phyloP scores from a whole-genome alignment of 306 rosid genomes.

The Cucurbita maxima region DNA sequence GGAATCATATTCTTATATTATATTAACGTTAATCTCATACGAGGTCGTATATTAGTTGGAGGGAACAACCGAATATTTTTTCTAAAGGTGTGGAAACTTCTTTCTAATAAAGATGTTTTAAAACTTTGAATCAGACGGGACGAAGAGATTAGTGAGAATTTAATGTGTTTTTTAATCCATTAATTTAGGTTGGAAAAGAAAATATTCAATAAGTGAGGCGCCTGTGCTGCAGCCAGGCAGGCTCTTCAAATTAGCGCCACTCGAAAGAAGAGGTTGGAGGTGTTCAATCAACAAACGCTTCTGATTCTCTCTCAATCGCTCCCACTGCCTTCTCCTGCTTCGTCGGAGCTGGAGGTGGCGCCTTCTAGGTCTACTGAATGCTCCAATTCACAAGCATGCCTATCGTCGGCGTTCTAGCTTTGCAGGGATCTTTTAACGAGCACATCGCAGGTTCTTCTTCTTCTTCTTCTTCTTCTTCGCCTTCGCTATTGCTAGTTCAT shows the following conservation, averaged over 20 bases:
- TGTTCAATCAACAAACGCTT: neutral
- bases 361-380: neutral
- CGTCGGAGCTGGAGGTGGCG: neutral
- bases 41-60: too few species aligned
- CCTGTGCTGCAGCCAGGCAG: neutral
- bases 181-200: too few species aligned
- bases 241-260: neutral
- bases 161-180: too few species aligned
- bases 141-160: too few species aligned
- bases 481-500: neutral
- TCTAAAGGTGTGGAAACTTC: too few species aligned
- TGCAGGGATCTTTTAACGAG: conserved; percentile 91
- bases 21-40: too few species aligned
- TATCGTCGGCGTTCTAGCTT: conserved; percentile 80
- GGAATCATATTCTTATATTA: too few species aligned
- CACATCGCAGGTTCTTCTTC: conserved; percentile 55
- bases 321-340: neutral
- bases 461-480: neutral
- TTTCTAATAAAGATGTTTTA: too few species aligned
- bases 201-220: neutral
- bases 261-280: conserved; percentile 1
- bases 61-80: too few species aligned
- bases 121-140: too few species aligned
- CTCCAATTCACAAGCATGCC: conserved; percentile 27
- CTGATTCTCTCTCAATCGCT: neutral